A percentile compares a stretch with the other conserved stretches of the same genome.
phyloP scores from a whole-genome alignment of 2,329 filamentous ascomycete genomes.

The Penicillium capsulatum region DNA sequence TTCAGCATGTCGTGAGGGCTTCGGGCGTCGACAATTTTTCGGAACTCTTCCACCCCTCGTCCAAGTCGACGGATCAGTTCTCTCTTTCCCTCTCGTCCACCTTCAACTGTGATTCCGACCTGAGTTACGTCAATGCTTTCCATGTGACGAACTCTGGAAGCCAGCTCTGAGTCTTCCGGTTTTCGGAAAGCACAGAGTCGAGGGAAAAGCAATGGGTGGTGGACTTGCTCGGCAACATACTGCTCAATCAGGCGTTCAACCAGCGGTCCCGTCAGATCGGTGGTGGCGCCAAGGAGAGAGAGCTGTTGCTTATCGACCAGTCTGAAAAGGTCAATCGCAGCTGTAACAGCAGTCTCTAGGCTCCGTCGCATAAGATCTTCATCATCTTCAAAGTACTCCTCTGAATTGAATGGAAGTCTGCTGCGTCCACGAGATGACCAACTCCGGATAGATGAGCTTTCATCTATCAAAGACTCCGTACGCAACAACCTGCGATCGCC shows the following conservation, averaged over 20 bases:
- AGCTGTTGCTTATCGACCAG: constrained; percentile 93
- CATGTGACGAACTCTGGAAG: constrained; percentile 89
- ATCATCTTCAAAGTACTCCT: constrained; percentile 78
- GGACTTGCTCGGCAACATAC: constrained; percentile 89
- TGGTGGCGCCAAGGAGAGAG: constrained; percentile 84
- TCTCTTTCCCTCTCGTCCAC: constrained; percentile 71
- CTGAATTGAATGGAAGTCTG: constrained; percentile 52
- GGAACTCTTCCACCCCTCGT: constrained; percentile 81
- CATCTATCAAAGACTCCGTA: constrained; percentile 36
- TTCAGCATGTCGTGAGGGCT: constrained; percentile 89
- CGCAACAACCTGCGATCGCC: constrained; percentile 23
- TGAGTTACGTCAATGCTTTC: constrained; percentile 90
- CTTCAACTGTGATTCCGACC: constrained; percentile 80
- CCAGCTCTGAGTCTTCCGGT: constrained; percentile 79
- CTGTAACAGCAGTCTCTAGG: constrained; percentile 84
- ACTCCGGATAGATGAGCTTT: constrained; percentile 34
- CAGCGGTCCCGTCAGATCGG: constrained; percentile 83
- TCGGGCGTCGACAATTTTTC: constrained; percentile 71
- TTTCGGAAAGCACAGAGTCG: constrained; percentile 72
- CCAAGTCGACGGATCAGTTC: constrained; percentile 73
- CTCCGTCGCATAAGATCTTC: constrained; percentile 86
- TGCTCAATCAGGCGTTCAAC: constrained; percentile 93
- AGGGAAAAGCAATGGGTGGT: constrained; percentile 78
- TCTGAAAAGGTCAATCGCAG: constrained; percentile 93
- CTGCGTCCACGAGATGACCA: constrained; percentile 30